Conservation (phyloP, 352 stramenopile species). For the Pythium aquatile region DNA sequence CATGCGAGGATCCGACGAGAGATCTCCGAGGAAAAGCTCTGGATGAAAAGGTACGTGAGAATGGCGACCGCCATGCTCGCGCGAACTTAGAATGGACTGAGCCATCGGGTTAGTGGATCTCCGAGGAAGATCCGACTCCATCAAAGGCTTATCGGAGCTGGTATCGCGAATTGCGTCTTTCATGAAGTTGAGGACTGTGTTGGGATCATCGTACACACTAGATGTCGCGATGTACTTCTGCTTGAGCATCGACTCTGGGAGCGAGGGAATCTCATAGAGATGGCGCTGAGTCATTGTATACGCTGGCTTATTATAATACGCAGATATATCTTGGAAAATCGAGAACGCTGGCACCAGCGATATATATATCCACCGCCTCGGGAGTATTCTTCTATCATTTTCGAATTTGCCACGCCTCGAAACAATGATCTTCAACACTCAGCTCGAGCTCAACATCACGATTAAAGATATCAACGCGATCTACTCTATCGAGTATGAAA, state of each 20-base stretch:
- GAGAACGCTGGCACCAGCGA: too few species aligned
- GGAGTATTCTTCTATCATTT: too few species aligned
- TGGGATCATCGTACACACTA: background rate
- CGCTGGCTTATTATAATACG: too few species aligned
- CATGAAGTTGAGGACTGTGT: background rate
- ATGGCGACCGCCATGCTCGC: background rate
- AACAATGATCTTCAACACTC: constrained; percentile 6
- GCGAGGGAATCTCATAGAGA: constrained; percentile 1
- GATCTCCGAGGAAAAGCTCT: background rate
- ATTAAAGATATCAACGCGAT: constrained; percentile 18
- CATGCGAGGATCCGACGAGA: background rate
- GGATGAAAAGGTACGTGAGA: background rate
- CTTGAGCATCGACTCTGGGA: background rate
- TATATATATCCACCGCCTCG: too few species aligned
- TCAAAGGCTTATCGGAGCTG: background rate
- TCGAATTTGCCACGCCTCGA: too few species aligned
- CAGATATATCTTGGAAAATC: too few species aligned
- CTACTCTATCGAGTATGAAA: constrained; percentile 16
- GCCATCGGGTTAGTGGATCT: background rate
- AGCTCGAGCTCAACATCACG: constrained; percentile 20
- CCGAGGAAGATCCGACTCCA: background rate
- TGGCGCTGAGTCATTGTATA: too few species aligned
- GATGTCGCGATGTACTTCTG: background rate
- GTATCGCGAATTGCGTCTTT: background rate
- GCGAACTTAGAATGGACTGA: background rate